These are phyloP conservation scores for Suillus spraguei DNA, from an alignment of 768 basidiomycete genomes.

Conservation along the genomic window DNA sequence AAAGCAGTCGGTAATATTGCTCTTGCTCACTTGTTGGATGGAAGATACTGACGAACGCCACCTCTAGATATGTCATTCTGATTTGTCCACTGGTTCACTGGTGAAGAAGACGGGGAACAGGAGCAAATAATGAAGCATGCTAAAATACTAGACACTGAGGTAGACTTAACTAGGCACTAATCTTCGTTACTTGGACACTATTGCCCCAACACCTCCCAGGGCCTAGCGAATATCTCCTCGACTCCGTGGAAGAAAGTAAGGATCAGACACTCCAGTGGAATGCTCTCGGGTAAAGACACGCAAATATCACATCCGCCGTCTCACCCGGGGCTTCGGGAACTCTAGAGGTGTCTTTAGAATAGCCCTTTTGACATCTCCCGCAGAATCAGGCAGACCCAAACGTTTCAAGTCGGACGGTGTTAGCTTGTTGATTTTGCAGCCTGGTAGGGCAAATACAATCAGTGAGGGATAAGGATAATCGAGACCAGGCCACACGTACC, in stretches of 20 bases:
- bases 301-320: constrained; percentile 28
- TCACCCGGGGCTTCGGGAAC: constrained; percentile 69
- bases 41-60: too few species aligned
- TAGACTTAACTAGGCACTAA: not conserved
- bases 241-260: not conserved
- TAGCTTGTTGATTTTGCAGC: constrained; percentile 70
- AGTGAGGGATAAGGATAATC: not conserved
- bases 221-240: not conserved
- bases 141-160: not conserved
- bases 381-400: constrained; percentile 66
- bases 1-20: too few species aligned
- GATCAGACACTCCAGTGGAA: not conserved
- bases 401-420: constrained; percentile 64
- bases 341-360: constrained; percentile 73
- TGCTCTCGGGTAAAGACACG: not conserved
- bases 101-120: too few species aligned
- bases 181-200: not conserved
- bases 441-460: constrained; percentile 35
- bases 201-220: too few species aligned
- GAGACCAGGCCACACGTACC: constrained; percentile 40
- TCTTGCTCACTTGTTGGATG: too few species aligned
- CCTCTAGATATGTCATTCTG: too few species aligned
- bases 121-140: not conserved
- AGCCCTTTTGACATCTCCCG: constrained; percentile 69
- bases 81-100: too few species aligned